Percentiles rank a stretch among this genome's conserved stretches.
Evolutionary conservation across 1,284 basidiomycete species (phyloP).

Genomic region (Moniliella sp.): DNA sequence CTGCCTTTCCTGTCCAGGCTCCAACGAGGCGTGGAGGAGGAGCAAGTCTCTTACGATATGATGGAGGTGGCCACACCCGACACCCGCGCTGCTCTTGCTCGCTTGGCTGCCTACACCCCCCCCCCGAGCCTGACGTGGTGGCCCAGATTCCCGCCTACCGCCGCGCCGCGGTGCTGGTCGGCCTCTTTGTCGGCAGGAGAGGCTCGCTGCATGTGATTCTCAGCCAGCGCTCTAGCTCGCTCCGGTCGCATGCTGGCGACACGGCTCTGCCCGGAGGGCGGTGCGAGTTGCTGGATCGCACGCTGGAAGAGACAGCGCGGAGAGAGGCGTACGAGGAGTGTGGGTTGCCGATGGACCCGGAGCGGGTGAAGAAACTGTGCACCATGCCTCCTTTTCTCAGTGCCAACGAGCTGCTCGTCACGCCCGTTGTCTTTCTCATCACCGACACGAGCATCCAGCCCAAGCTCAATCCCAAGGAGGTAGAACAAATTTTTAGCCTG

Average conservation of each 20-base stretch:
- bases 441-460: slow-evolving; percentile 9
- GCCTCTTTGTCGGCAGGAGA: slow-evolving; percentile 15
- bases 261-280: slow-evolving; percentile 27
- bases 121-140: slow-evolving; percentile 9
- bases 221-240: slow-evolving; percentile 8
- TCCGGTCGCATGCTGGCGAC: slow-evolving; percentile 23
- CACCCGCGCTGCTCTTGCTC: too few species aligned
- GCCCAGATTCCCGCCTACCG: slow-evolving; percentile 28
- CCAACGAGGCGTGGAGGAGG: too few species aligned
- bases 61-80: too few species aligned
- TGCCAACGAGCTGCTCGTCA: slow-evolving; percentile 27
- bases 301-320: slow-evolving; percentile 19
- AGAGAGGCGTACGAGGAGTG: slow-evolving; percentile 12
- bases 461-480: slow-evolving; percentile 16
- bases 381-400: slow-evolving; percentile 19
- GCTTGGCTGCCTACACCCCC: too few species aligned
- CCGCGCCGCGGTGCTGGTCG: slow-evolving; percentile 22
- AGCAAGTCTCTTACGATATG: too few species aligned
- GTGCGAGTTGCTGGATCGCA: slow-evolving; percentile 16
- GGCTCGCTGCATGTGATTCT: slow-evolving; percentile 24
- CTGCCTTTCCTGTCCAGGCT: too few species aligned
- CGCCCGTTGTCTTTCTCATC: slow-evolving; percentile 20
- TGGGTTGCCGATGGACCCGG: slow-evolving; percentile 14
- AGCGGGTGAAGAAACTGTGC: slow-evolving; percentile 14
- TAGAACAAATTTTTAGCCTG: slow-evolving; percentile 15